Evolutionary conservation across 441 rosid species (phyloP).

Genomic region (Pelargonium myrrhifolium): DNA sequence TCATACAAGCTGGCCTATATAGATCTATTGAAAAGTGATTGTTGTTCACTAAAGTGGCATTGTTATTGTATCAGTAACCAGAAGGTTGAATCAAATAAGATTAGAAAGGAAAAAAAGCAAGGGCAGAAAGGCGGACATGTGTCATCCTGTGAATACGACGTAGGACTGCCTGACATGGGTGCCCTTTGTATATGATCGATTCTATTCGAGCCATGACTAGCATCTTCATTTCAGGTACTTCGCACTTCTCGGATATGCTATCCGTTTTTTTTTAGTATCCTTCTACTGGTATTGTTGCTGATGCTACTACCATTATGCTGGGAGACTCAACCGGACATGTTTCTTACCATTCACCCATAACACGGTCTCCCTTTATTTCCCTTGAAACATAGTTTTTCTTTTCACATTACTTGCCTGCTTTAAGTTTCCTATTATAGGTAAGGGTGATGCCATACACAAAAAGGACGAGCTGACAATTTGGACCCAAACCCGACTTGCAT

Average conservation of each 20-base stretch:
- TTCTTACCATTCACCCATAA: not conserved
- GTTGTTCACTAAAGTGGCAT: constrained; percentile 10
- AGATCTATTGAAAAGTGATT: not conserved
- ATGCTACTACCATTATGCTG: not conserved
- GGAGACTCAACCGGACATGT: not conserved
- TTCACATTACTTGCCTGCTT: no score
- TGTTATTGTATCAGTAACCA: constrained; percentile 35
- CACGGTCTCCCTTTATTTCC: no score
- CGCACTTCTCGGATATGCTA: not conserved
- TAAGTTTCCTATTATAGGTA: no score
- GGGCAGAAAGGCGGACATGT: constrained; percentile 40
- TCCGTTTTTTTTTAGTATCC: not conserved
- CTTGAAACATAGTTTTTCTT: no score
- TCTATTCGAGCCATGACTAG: not conserved
- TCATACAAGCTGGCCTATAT: not conserved
- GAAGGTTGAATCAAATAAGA: constrained; percentile 46
- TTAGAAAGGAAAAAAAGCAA: constrained; percentile 50
- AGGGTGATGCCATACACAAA: no score
- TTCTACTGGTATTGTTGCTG: not conserved
- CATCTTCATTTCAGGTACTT: not conserved
- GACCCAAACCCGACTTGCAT: no score
- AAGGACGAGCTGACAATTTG: no score
- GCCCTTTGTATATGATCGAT: constrained; percentile 71
- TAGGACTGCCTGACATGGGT: constrained; percentile 64
- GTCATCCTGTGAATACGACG: constrained; percentile 36